Evolutionary conservation across 2,329 filamentous ascomycete species (phyloP), one percentile per base, ranked within the genome.

Genomic region (Diatrype stigma): DNA sequence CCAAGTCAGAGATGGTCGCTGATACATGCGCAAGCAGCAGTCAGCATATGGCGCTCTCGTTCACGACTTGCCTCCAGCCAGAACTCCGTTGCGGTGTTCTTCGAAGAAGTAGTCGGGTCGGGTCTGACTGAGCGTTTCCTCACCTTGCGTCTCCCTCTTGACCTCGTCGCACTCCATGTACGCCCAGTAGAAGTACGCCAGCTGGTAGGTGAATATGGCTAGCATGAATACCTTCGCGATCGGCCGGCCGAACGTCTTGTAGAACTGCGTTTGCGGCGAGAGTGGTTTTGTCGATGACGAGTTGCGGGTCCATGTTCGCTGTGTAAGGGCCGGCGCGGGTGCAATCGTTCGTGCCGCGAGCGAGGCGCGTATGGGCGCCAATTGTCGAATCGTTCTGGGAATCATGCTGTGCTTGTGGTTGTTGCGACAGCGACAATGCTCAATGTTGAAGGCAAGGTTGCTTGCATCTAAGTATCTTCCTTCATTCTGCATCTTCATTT

Each of bases 121-220:
- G 26, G 26, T 30, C 26, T 30, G 10, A 30, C 26, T 5, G 10
- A 30, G 37, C 37, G 19, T 44, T 35, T 26, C 63, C 73, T 52
- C 62, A 86, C 84, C 78, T 58, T 79, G 70, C 59, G 80, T 81
- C 42, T 83, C 74, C 19, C 73, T 71, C 63, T 79, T 83, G 51
- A 81, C 74, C 71, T 94, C 89, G 49, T 89, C 78, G 32, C 80
- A 79, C 68, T 92, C 89, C 47, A 93, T 75, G 69, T 86, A 89
- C 35, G 81, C 66, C 89, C 89, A 94, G 14, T 72, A 73, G 73
- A 82, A 90, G 70, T 92, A 93, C 14, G 79, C 70, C n/a, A 88
- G 61, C 70, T 94, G 89, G 67, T 93, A 94, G 2, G 85, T 87
- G 63, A 90, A 84, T 50, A 91, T 79, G 49, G 89, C 87, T 63